phyloP scores from a whole-genome alignment of 129 eudicot genomes.

The Flaveria robusta region DNA sequence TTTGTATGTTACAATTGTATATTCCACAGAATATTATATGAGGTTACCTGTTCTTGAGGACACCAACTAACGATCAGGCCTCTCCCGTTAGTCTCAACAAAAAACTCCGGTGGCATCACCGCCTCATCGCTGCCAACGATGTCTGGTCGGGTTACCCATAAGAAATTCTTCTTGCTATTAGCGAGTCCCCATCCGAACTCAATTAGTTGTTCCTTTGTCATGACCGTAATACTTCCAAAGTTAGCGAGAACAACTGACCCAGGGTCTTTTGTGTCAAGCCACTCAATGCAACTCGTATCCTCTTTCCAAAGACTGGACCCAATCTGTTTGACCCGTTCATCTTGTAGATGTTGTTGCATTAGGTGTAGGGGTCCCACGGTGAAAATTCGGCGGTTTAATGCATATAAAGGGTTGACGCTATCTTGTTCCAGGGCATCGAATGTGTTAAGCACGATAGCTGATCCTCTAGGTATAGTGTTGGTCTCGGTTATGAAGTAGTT shows the following conservation, averaged over 20 bases:
- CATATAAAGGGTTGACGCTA: slow-evolving; percentile 23
- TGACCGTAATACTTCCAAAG: slow-evolving; percentile 60
- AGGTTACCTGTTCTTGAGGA: slow-evolving; percentile 51
- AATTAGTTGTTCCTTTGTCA: slow-evolving; percentile 48
- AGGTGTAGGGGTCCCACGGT: slow-evolving; percentile 51
- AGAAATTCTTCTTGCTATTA: slow-evolving; percentile 50
- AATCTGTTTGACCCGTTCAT: slow-evolving; percentile 21
- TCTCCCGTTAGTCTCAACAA: slow-evolving; percentile 39
- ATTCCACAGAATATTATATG: background rate
- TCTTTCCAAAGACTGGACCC: slow-evolving; percentile 58
- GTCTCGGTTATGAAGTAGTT: slow-evolving; percentile 32
- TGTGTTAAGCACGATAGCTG: slow-evolving; percentile 55
- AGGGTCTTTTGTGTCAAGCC: slow-evolving; percentile 55
- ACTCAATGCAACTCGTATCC: slow-evolving; percentile 50
- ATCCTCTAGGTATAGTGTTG: slow-evolving; percentile 20
- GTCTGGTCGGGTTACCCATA: slow-evolving; percentile 66
- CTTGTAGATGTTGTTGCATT: slow-evolving; percentile 34
- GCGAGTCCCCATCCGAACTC: slow-evolving; percentile 82
- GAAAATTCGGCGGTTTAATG: slow-evolving; percentile 28
- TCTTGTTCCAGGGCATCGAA: slow-evolving; percentile 60
- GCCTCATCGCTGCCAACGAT: slow-evolving; percentile 45
- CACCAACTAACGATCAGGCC: slow-evolving; percentile 63
- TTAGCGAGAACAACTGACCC: slow-evolving; percentile 60
- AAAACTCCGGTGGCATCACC: slow-evolving; percentile 45
- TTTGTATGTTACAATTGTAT: too few relatives aligned